phyloP scores from a whole-genome alignment of 805 yeast species.

The Blastobotrys chiropterorum region DNA sequence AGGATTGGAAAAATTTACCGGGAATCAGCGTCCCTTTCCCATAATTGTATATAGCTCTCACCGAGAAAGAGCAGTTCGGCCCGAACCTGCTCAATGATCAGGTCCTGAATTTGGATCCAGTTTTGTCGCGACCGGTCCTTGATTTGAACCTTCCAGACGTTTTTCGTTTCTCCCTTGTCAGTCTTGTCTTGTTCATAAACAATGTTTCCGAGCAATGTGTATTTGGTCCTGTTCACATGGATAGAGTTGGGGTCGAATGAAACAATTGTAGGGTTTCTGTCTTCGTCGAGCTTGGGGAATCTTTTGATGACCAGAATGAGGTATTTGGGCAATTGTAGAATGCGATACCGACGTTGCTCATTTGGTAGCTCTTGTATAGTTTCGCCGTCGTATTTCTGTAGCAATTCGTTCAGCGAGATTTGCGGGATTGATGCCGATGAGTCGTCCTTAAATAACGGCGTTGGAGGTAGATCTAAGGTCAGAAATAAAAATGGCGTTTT shows the following conservation, averaged over 20 bases:
- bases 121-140: slow-evolving; percentile 34
- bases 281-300: slow-evolving; percentile 33
- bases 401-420: slow-evolving; percentile 38
- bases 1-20: neutral
- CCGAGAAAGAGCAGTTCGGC: slow-evolving; percentile 55
- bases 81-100: slow-evolving; percentile 41
- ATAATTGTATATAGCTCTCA: slow-evolving; percentile 61
- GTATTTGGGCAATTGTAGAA: slow-evolving; percentile 44
- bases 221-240: slow-evolving; percentile 29
- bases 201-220: slow-evolving; percentile 46
- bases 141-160: slow-evolving; percentile 52
- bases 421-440: slow-evolving; percentile 41
- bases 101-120: slow-evolving; percentile 59
- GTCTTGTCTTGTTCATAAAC: slow-evolving; percentile 36
- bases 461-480: slow-evolving; percentile 53
- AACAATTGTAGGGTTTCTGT: slow-evolving; percentile 55
- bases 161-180: slow-evolving; percentile 23
- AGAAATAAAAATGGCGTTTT: slow-evolving; percentile 44
- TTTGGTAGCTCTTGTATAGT: slow-evolving; percentile 31
- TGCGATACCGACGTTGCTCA: slow-evolving; percentile 34
- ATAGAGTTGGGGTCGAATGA: slow-evolving; percentile 42
- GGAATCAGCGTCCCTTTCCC: slow-evolving; percentile 37
- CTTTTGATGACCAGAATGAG: slow-evolving; percentile 56
- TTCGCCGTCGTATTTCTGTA: slow-evolving; percentile 34
- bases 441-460: slow-evolving; percentile 50